Evolutionary conservation across 306 rosid genomes (phyloP).

Genomic region (Glycine latifolia): DNA sequence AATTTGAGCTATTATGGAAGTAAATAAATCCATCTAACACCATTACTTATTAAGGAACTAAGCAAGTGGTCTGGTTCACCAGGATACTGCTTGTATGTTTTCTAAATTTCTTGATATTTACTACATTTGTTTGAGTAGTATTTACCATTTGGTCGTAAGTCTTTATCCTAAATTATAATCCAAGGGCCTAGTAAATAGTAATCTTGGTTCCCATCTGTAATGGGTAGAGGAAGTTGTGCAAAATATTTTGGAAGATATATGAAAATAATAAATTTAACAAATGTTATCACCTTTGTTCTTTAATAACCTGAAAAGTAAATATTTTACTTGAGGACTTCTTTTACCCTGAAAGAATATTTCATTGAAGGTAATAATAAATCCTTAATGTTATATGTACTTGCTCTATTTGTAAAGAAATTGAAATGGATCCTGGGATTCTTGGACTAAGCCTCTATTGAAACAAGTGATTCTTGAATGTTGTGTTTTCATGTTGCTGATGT

Average conservation of each 20-base stretch:
- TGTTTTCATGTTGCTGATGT: constrained; percentile 34
- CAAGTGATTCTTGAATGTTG: constrained; percentile 58
- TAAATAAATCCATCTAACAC: background rate
- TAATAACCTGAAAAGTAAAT: constrained; percentile 6
- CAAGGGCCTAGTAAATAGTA: constrained; percentile 19
- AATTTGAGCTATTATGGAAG: background rate
- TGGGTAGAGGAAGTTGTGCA: constrained; percentile 12
- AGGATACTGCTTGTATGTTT: constrained; percentile 73
- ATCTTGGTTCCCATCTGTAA: constrained; percentile 5
- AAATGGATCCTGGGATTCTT: constrained; percentile 76
- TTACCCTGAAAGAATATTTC: background rate
- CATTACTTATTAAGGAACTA: constrained; percentile 48
- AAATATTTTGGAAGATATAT: constrained; percentile 31
- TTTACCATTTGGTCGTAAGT: constrained; percentile 20
- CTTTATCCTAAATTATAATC: background rate
- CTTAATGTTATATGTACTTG: constrained; percentile 36
- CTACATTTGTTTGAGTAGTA: constrained; percentile 6
- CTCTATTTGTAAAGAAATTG: constrained; percentile 65
- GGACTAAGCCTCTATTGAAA: constrained; percentile 70
- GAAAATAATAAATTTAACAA: background rate
- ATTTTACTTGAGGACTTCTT: background rate
- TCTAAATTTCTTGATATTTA: constrained; percentile 36
- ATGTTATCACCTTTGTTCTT: constrained; percentile 15
- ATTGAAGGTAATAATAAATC: constrained; percentile 18
- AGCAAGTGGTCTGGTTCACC: constrained; percentile 72